Evolutionary conservation across 2,329 filamentous ascomycete species (phyloP).

Genomic region (Hyphodiscus sp.): DNA sequence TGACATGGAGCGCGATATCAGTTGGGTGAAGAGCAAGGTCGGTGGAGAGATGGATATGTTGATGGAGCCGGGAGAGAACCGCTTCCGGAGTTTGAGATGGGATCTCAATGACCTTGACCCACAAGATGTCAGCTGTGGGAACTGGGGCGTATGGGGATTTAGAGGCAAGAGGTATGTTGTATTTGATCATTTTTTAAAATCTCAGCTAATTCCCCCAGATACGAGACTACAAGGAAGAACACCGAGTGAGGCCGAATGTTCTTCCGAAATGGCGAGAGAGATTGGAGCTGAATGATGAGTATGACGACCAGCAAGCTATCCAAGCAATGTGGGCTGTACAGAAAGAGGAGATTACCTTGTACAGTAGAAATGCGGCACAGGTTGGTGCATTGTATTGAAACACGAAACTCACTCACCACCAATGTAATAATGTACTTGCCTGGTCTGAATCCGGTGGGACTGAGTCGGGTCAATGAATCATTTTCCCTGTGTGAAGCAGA

Average conservation of each 20-base stretch:
- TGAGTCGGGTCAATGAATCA: background rate
- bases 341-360: background rate
- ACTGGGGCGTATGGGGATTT: slow-evolving; percentile 97
- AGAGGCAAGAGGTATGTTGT: slow-evolving; percentile 79
- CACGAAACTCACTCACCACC: background rate
- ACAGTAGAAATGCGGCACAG: background rate
- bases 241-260: slow-evolving; percentile 5
- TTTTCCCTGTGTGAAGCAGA: too few relatives aligned
- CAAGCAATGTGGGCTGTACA: background rate
- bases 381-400: background rate
- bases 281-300: background rate
- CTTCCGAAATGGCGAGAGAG: background rate
- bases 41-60: slow-evolving; percentile 88
- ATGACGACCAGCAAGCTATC: background rate
- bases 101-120: slow-evolving; percentile 94
- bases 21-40: slow-evolving; percentile 81
- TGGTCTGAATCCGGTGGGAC: background rate
- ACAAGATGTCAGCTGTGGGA: slow-evolving; percentile 88
- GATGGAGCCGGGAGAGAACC: slow-evolving; percentile 87
- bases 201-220: slow-evolving; percentile 20
- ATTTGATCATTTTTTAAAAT: background rate
- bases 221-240: slow-evolving; percentile 30
- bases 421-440: background rate
- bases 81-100: slow-evolving; percentile 90
- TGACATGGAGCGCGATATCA: slow-evolving; percentile 88